Percentiles rank a stretch among this genome's conserved stretches.
Conservation (phyloP, 306 rosid genomes). For the Luffa acutangula region DNA sequence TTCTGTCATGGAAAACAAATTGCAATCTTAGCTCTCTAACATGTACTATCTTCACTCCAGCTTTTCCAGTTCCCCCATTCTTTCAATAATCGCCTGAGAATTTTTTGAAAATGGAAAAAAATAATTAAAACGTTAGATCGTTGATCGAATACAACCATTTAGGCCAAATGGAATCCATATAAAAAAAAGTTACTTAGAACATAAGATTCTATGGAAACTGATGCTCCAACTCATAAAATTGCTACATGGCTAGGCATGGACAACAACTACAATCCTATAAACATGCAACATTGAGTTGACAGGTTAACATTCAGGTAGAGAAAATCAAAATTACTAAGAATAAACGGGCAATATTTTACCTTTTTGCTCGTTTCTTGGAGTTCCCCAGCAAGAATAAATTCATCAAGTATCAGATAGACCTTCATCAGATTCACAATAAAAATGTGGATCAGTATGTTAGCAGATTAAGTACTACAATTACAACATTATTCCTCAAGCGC, state of each 20-base stretch:
- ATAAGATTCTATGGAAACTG: not conserved
- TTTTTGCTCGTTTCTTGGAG: constrained; percentile 67
- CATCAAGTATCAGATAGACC: constrained; percentile 57
- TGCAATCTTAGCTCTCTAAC: not conserved
- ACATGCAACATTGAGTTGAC: not conserved
- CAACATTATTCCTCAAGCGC: not conserved
- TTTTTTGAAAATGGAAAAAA: not conserved
- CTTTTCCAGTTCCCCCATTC: constrained; percentile 63
- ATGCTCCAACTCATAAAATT: not conserved
- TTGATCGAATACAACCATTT: not conserved
- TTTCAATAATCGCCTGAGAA: constrained; percentile 46
- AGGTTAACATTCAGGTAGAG: not conserved
- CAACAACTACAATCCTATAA: not conserved
- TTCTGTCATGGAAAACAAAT: not conserved
- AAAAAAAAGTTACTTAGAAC: not conserved
- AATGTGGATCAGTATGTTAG: not conserved
- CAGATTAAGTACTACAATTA: not conserved
- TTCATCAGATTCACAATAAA: constrained; percentile 15
- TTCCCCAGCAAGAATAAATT: constrained; percentile 58
- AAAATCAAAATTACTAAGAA: not conserved
- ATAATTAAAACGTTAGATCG: not conserved
- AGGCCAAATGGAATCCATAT: not conserved
- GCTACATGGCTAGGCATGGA: not conserved
- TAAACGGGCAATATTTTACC: constrained; percentile 14
- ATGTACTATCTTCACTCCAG: constrained; percentile 27